Evolutionary conservation across 2,329 filamentous ascomycete species (phyloP).

Genomic region (Curvularia sp.): DNA sequence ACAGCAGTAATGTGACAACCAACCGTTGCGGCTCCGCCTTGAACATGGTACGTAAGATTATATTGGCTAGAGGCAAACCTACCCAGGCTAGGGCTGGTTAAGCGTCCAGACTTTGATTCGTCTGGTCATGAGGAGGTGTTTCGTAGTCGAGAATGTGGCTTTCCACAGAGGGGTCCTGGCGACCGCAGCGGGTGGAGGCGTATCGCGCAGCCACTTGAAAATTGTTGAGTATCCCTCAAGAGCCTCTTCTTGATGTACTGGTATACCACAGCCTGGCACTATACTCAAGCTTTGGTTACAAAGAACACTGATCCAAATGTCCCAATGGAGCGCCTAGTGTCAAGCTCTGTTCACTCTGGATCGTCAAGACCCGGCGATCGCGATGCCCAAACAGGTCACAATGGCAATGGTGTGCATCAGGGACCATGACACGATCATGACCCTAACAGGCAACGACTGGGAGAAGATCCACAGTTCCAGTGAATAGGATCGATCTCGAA

Average conservation of each 20-base stretch:
- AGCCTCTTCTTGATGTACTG: neutral
- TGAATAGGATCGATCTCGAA: constrained; percentile 30
- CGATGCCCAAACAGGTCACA: constrained; percentile 9
- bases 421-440: constrained; percentile 10
- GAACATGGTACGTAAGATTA: constrained; percentile 17
- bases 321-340: neutral
- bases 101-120: constrained; percentile 14
- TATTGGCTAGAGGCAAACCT: constrained; percentile 25
- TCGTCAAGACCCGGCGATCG: constrained; percentile 3
- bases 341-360: constrained; percentile 3
- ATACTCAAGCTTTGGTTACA: neutral
- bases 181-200: constrained; percentile 4
- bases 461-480: constrained; percentile 7
- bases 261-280: neutral
- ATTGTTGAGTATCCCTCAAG: neutral
- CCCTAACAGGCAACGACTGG: constrained; percentile 5
- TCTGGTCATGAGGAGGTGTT: constrained; percentile 19
- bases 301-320: neutral
- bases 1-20: constrained; percentile 18
- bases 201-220: constrained; percentile 4
- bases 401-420: constrained; percentile 7
- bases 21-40: constrained; percentile 38
- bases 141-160: constrained; percentile 24
- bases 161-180: constrained; percentile 5
- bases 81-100: constrained; percentile 17